A percentile compares a stretch with the other conserved stretches of the same genome.
These are phyloP conservation scores for Fusarium concolor DNA, from an alignment of 2,329 filamentous ascomycete species.

Conservation along the genomic window DNA sequence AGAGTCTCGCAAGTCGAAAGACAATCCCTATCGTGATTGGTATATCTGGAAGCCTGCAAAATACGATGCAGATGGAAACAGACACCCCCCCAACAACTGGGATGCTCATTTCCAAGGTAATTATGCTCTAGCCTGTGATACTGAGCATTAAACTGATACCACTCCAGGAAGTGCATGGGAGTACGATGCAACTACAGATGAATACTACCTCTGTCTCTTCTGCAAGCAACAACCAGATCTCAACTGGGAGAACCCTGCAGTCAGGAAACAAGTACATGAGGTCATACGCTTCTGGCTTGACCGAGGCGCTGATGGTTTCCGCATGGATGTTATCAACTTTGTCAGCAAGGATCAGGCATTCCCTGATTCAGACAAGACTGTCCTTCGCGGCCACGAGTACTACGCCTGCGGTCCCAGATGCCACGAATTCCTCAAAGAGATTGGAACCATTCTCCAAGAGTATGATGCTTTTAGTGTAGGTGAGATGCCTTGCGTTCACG, in stretches of 20 bases:
- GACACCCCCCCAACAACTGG: slow-evolving; percentile 72
- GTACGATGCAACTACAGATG: slow-evolving; percentile 61
- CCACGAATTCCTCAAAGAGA: slow-evolving; percentile 60
- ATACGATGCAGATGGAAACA: slow-evolving; percentile 66
- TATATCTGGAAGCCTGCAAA: slow-evolving; percentile 74
- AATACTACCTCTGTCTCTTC: slow-evolving; percentile 76
- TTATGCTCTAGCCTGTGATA: neutral
- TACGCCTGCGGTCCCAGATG: slow-evolving; percentile 66
- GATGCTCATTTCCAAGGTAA: slow-evolving; percentile 54
- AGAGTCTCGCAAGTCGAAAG: slow-evolving; percentile 64
- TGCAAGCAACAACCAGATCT: slow-evolving; percentile 78
- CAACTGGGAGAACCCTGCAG: slow-evolving; percentile 78
- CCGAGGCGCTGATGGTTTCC: slow-evolving; percentile 73
- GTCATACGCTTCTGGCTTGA: slow-evolving; percentile 81
- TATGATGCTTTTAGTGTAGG: slow-evolving; percentile 65
- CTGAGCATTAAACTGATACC: neutral
- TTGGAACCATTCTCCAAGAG: slow-evolving; percentile 57
- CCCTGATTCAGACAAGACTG: slow-evolving; percentile 58
- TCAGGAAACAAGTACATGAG: slow-evolving; percentile 74
- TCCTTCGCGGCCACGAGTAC: slow-evolving; percentile 53
- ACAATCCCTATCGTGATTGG: slow-evolving; percentile 68
- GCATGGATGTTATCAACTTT: slow-evolving; percentile 76
- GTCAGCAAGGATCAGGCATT: slow-evolving; percentile 70
- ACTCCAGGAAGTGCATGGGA: slow-evolving; percentile 59
- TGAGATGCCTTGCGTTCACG: slow-evolving; percentile 61